These are phyloP conservation scores for Eucalyptus coolabah DNA, from an alignment of 345 rosid species.

Conservation along the genomic window DNA sequence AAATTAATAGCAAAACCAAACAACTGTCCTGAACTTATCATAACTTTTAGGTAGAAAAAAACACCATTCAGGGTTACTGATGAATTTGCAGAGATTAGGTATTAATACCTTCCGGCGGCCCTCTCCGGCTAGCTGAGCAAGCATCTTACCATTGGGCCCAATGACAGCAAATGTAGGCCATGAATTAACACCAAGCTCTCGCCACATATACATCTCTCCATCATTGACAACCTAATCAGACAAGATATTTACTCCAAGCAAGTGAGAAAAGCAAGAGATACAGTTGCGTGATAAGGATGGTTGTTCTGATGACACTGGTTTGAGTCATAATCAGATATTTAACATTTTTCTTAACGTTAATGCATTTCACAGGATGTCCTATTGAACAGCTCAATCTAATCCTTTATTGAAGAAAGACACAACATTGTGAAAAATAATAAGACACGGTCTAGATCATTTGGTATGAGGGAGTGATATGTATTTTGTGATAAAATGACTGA, in stretches of 20 bases:
- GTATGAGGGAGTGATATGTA: neutral
- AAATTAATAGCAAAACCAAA: neutral
- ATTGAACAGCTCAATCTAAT: neutral
- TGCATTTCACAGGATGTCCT: neutral
- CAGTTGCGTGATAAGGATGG: neutral
- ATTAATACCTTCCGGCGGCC: conserved; percentile 65
- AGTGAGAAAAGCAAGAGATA: neutral
- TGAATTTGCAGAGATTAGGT: neutral
- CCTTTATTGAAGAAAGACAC: neutral
- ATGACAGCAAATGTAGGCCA: conserved; percentile 94
- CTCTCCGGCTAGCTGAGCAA: conserved; percentile 87
- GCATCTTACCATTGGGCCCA: conserved; percentile 77
- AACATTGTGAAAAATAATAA: neutral
- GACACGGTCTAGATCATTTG: neutral
- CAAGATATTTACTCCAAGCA: neutral
- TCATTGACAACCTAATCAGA: conserved; percentile 76
- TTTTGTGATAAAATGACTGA: neutral
- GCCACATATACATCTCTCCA: conserved; percentile 92
- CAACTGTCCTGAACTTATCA: neutral
- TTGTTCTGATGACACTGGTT: neutral
- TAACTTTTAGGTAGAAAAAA: neutral
- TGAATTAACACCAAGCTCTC: conserved; percentile 80
- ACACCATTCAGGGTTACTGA: neutral
- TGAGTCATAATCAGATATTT: neutral
- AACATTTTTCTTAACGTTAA: neutral